A percentile compares a stretch with the other conserved stretches of the same genome.
phyloP scores from a whole-genome alignment of 108 stramenopile genomes.

The Hondaea fermentalgiana region DNA sequence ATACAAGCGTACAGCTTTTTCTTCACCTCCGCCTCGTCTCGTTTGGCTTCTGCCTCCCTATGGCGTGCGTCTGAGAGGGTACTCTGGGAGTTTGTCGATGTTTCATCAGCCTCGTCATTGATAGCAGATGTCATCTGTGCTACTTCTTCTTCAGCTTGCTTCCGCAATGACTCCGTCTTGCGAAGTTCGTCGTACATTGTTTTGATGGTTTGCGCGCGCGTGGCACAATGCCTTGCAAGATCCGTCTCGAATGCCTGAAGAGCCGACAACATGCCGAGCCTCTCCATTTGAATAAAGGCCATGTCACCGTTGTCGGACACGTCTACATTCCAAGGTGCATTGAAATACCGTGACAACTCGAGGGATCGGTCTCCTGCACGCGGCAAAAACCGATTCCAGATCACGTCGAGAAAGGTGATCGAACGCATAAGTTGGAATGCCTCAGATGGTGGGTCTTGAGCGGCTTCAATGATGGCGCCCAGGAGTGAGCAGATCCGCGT shows the following conservation, averaged over 20 bases:
- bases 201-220: neutral
- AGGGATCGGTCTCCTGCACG: neutral
- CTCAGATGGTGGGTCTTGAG: neutral
- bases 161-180: neutral
- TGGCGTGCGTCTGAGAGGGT: neutral
- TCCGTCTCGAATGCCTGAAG: neutral
- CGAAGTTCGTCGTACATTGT: neutral
- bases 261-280: neutral
- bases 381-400: neutral
- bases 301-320: neutral
- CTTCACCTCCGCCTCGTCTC: neutral
- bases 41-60: neutral
- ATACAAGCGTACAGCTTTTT: neutral
- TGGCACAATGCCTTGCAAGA: neutral
- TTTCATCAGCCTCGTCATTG: neutral
- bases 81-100: neutral
- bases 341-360: neutral
- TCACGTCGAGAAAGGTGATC: neutral
- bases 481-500: neutral
- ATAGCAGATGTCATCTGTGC: neutral
- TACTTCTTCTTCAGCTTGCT: neutral
- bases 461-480: neutral
- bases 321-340: neutral
- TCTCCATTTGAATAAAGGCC: neutral
- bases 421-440: neutral